Evolutionary conservation across 2,329 filamentous ascomycete species (phyloP).

Genomic region (Teratosphaeria gauchensis): DNA sequence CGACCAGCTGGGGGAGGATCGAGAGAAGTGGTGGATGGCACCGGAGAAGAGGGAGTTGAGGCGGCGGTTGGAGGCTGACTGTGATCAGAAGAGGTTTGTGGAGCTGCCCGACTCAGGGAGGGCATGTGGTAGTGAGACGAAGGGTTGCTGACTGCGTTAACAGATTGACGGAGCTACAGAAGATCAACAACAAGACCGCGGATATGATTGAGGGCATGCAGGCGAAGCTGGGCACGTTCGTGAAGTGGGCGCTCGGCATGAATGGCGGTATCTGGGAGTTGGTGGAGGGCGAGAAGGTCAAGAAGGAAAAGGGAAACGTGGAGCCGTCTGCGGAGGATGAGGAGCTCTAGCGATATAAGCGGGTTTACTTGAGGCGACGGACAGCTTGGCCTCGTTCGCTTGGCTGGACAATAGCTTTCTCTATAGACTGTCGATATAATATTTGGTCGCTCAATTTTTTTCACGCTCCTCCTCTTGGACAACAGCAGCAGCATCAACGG

Average conservation of each 20-base stretch:
- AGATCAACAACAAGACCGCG: conserved; percentile 13
- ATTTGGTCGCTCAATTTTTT: too few relatives aligned
- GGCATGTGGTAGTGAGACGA: too few relatives aligned
- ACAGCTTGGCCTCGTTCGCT: too few relatives aligned
- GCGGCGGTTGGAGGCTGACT: conserved; percentile 6
- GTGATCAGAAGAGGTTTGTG: conserved; percentile 11
- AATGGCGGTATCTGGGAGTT: conserved; percentile 6
- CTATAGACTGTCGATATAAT: too few relatives aligned
- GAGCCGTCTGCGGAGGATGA: too few relatives aligned
- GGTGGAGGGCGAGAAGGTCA: not conserved
- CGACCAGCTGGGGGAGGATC: conserved; percentile 9
- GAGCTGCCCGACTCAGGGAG: not conserved
- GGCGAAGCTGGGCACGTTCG: conserved; percentile 10
- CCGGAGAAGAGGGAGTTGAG: conserved; percentile 11
- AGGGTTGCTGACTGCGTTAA: too few relatives aligned
- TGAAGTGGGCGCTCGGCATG: conserved; percentile 14
- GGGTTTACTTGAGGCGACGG: too few relatives aligned
- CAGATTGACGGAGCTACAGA: conserved; percentile 6
- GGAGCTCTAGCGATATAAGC: too few relatives aligned
- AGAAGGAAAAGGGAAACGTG: too few relatives aligned
- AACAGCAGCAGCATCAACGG: too few relatives aligned
- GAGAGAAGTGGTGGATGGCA: conserved; percentile 12
- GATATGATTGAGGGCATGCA: conserved; percentile 8
- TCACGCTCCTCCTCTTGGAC: too few relatives aligned
- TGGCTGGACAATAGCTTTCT: too few relatives aligned